A percentile compares a stretch with the other conserved stretches of the same genome.
phyloP scores from a whole-genome alignment of 2,329 filamentous ascomycete species.

The Colletotrichum sp. region DNA sequence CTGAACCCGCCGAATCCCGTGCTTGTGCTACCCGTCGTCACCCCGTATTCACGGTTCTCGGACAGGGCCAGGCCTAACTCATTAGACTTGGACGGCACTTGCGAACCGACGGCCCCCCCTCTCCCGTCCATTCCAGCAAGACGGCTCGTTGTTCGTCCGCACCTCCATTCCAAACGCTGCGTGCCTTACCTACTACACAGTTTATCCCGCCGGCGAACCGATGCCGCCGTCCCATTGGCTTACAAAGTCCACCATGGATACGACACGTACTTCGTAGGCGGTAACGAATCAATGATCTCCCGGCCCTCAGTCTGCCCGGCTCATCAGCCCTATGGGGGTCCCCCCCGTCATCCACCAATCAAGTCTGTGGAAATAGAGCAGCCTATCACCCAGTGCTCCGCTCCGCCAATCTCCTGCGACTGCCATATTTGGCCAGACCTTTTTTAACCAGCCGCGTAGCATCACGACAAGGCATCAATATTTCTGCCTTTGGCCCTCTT shows the following conservation, averaged over 20 bases:
- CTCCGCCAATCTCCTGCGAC: not conserved
- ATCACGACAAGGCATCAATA: constrained; percentile 18
- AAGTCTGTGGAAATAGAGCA: constrained; percentile 9
- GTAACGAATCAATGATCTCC: constrained; percentile 2
- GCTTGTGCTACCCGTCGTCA: not conserved
- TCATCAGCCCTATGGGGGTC: constrained; percentile 14
- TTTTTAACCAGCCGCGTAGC: not conserved
- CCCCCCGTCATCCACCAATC: constrained; percentile 2
- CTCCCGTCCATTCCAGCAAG: not conserved
- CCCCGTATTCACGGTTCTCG: not conserved
- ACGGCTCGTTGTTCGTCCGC: not conserved
- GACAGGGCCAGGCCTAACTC: not conserved
- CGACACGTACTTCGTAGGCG: constrained; percentile 5
- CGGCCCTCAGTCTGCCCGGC: constrained; percentile 3
- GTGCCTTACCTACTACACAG: not conserved
- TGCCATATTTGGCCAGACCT: not conserved
- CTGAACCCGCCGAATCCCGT: not conserved
- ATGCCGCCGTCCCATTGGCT: not conserved
- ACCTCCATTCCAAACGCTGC: not conserved
- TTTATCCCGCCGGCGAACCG: not conserved
- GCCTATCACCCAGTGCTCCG: constrained; percentile 20
- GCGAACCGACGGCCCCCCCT: not conserved
- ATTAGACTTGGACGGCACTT: not conserved
- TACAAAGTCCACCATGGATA: not conserved
- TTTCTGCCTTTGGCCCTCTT: not conserved